Conservation (phyloP, 257 asterid genomes). For the Solanum arcanum region DNA sequence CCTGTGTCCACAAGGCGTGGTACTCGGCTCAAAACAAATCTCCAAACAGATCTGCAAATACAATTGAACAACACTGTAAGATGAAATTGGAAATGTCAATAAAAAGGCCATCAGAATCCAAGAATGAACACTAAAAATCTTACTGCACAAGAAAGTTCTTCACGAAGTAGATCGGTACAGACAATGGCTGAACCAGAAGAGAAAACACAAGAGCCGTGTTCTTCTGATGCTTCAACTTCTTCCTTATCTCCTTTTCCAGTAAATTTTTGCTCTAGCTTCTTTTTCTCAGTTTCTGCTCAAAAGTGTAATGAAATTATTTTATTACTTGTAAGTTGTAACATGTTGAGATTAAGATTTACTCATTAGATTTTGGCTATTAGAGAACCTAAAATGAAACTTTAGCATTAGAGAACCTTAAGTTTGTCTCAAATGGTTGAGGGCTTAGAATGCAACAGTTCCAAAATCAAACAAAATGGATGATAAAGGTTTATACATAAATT, state of each 20-base stretch:
- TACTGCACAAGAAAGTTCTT: slow-evolving; percentile 97
- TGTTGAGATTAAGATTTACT: not conserved
- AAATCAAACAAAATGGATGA: not conserved
- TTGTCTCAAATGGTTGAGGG: not conserved
- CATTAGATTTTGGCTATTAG: not conserved
- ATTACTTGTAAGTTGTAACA: not conserved
- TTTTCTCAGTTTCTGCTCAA: slow-evolving; percentile 15
- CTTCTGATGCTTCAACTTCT: slow-evolving; percentile 9
- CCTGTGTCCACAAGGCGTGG: slow-evolving; percentile 98
- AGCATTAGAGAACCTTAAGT: not conserved
- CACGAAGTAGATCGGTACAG: slow-evolving; percentile 72
- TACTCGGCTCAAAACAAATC: slow-evolving; percentile 87
- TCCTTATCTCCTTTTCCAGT: slow-evolving; percentile 13
- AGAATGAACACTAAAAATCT: slow-evolving; percentile 2
- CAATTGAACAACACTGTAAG: not conserved
- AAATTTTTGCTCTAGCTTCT: not conserved
- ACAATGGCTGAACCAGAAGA: slow-evolving; percentile 32
- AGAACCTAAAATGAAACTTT: not conserved
- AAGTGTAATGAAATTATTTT: not conserved
- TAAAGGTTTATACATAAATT: not conserved
- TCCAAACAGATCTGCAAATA: slow-evolving; percentile 82
- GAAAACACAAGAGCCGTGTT: not conserved
- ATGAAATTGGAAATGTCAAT: not conserved
- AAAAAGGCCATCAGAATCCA: not conserved
- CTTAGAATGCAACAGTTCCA: not conserved